These are phyloP conservation scores for Sinapis alba DNA, from an alignment of 441 rosid genomes.

Conservation along the genomic window DNA sequence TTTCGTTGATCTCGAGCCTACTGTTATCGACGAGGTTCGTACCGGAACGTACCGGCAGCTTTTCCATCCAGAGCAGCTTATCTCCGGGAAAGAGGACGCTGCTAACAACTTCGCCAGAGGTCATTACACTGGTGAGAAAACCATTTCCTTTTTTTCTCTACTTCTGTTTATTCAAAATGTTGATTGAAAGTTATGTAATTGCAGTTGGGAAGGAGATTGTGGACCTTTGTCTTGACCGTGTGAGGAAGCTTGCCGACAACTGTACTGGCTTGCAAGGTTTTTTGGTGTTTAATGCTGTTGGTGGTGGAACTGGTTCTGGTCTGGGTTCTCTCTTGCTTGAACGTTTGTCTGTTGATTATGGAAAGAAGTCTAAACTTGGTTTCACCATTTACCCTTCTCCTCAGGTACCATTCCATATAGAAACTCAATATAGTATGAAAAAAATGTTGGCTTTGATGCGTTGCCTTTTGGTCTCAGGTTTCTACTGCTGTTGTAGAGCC, in stretches of 20 bases:
- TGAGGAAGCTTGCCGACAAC: constrained; percentile 83
- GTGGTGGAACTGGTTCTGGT: constrained; percentile 96
- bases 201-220: constrained; percentile 89
- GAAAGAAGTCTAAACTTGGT: constrained; percentile 91
- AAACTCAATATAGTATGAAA: not conserved
- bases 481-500: constrained; percentile 97
- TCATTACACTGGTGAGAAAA: constrained; percentile 69
- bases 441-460: not conserved
- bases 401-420: constrained; percentile 51
- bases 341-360: constrained; percentile 88
- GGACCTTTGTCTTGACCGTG: constrained; percentile 88
- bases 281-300: constrained; percentile 87
- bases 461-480: constrained; percentile 53
- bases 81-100: constrained; percentile 95
- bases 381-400: constrained; percentile 94
- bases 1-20: constrained; percentile 87
- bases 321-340: constrained; percentile 81
- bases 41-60: constrained; percentile 83
- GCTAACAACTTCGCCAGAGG: constrained; percentile 95
- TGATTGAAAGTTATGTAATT: constrained; percentile 16
- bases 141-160: not conserved
- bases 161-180: not conserved
- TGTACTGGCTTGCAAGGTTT: constrained; percentile 95
- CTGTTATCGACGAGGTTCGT: constrained; percentile 88
- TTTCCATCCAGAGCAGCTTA: constrained; percentile 94